Evolutionary conservation across 2,329 filamentous ascomycete genomes (phyloP), one percentile per base, ranked within the genome.

Genomic region (Nectriaceae sp.): DNA sequence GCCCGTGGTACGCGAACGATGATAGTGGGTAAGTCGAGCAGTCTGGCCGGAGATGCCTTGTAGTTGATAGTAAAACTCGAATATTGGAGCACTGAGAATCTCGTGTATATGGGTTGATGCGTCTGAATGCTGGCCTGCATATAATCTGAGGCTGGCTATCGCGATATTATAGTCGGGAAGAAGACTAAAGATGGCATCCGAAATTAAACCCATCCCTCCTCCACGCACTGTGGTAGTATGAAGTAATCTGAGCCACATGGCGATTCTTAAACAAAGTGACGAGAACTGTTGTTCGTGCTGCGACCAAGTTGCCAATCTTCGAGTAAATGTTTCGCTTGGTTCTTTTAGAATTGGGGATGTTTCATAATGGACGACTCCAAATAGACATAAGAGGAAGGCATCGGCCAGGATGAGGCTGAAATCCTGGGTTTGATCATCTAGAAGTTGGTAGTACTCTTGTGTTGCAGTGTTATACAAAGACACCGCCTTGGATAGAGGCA

Each of bases 1-100:
- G 4, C 49, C 49, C 3, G 50, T 57, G n/a, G 46, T 57, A 15
- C 57, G 55, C 13, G 59, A 57, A 18, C 57, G 59, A 36, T 55
- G 59, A 29, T 62, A 62, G 21, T 60, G 59, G 8, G 56, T 60
- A 11, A 57, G 21, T 4, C 49, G 35, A 5, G 53, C 52, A 13
- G 60, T 51, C n/a, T 56, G 38, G 6, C 47, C 47, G 2, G 57
- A 60, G 4, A 62, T 33, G 5, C 44, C 40, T 43, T 62, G 57
- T 5, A 62, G 52, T 5, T 39, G 46, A 31, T 50, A 53, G 42
- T 62, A 62, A 29, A 59, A 59, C 2, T 52, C 46, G 35, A 58
- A 59, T 2, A 59, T 36, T 1, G 58, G 54, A 11, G 43, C 43
- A 29, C 49, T 44, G 11, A 59, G 43, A 11, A 46, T 40, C 11